A percentile compares a stretch with the other conserved stretches of the same genome.
Evolutionary conservation across 1,284 basidiomycete genomes (phyloP).

Genomic region (Hemileccinum hortonii): DNA sequence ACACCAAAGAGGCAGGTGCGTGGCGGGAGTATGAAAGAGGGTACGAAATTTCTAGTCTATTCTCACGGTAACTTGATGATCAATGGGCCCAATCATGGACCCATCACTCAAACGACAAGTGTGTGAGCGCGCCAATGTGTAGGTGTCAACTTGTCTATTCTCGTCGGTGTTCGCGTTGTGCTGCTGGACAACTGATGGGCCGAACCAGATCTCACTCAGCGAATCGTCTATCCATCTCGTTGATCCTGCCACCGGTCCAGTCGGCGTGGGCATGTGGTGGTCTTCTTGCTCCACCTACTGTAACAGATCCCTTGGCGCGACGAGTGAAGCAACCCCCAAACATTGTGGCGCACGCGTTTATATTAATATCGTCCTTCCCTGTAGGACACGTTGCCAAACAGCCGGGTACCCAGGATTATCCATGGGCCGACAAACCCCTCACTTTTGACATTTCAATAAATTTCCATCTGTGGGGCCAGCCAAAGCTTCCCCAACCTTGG

Average conservation of each 20-base stretch:
- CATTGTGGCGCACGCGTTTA: not conserved
- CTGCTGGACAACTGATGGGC: no score
- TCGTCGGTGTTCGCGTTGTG: not conserved
- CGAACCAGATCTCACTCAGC: slow-evolving; percentile 11
- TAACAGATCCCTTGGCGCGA: not conserved
- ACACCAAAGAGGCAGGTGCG: no score
- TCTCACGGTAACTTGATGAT: slow-evolving; percentile 13
- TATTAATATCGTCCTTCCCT: not conserved
- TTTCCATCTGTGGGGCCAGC: not conserved
- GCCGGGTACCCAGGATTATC: not conserved
- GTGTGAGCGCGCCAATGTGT: not conserved
- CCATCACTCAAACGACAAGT: not conserved
- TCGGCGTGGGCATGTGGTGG: slow-evolving; percentile 5
- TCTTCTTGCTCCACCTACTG: not conserved
- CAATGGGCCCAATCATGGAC: no score
- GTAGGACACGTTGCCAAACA: not conserved
- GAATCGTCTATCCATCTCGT: not conserved
- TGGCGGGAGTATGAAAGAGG: slow-evolving; percentile 6
- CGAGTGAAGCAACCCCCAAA: not conserved
- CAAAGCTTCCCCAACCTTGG: not conserved
- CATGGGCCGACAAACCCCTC: not conserved
- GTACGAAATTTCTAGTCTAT: not conserved
- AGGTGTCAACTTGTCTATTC: slow-evolving; percentile 6
- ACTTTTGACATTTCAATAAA: slow-evolving; percentile 9
- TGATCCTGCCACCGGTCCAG: not conserved